These are phyloP conservation scores for Trapa incisa DNA, from an alignment of 345 rosid species.

Conservation along the genomic window DNA sequence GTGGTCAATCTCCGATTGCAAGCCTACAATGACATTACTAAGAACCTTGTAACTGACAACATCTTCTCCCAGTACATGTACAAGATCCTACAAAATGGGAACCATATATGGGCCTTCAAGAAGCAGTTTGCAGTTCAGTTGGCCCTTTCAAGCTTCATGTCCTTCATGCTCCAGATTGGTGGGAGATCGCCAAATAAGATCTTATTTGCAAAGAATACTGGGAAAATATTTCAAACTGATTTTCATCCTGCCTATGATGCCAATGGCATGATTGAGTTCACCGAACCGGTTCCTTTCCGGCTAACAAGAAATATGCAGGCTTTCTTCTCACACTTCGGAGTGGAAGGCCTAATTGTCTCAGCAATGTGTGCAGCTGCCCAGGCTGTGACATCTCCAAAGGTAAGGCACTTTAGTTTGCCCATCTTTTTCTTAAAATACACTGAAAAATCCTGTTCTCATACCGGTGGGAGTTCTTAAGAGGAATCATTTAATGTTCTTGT, in stretches of 20 bases:
- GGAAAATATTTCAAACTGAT: conserved; percentile 92
- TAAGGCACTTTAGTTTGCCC: conserved; percentile 15
- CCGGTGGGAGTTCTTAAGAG: not conserved
- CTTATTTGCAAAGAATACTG: conserved; percentile 92
- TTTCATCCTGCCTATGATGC: conserved; percentile 94
- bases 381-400: conserved; percentile 83
- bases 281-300: conserved; percentile 91
- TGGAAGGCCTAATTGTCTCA: conserved; percentile 90
- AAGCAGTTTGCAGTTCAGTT: conserved; percentile 94
- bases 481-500: not conserved
- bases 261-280: conserved; percentile 82
- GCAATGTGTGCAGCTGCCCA: conserved; percentile 90
- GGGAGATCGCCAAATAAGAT: conserved; percentile 99
- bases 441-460: not conserved
- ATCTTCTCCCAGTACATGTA: conserved; percentile 96
- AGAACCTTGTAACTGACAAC: conserved; percentile 53
- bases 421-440: not conserved
- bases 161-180: conserved; percentile 93
- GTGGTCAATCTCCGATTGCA: conserved; percentile 89
- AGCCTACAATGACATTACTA: conserved; percentile 76
- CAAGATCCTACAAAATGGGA: conserved; percentile 73
- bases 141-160: conserved; percentile 98
- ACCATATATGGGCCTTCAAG: conserved; percentile 97
- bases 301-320: conserved; percentile 97
- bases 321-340: conserved; percentile 90